Percentiles rank a stretch among this genome's conserved stretches.
phyloP scores from a whole-genome alignment of 306 rosid genomes.

The Glycyrrhiza uralensis region DNA sequence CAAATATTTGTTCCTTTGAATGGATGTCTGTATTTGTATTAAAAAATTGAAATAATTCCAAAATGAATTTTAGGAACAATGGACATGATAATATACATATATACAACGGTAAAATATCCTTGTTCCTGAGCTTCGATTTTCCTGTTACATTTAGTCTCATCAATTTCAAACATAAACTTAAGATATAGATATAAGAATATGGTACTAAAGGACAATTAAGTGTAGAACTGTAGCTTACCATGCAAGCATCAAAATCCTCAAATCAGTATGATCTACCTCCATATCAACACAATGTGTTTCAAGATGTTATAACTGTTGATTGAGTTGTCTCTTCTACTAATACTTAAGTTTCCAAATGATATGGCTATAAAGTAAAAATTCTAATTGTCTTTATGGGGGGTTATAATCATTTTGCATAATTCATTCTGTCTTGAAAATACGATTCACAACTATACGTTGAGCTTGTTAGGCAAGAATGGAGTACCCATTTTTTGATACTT shows the following conservation, averaged over 20 bases:
- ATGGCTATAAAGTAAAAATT: no score
- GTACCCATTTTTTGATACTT: no score
- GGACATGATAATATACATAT: slow-evolving; percentile 16
- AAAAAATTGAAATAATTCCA: background rate
- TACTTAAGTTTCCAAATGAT: no score
- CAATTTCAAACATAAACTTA: slow-evolving; percentile 34
- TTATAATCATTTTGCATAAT: no score
- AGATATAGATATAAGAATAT: slow-evolving; percentile 20
- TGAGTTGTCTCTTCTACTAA: no score
- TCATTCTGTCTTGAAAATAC: no score
- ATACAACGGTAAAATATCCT: slow-evolving; percentile 91
- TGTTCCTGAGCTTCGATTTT: slow-evolving; percentile 94
- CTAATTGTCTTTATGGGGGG: no score
- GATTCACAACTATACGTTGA: no score
- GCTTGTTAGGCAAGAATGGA: no score
- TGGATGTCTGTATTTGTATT: background rate
- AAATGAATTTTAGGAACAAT: slow-evolving; percentile 8
- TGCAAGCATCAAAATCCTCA: slow-evolving; percentile 96
- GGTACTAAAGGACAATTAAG: slow-evolving; percentile 4
- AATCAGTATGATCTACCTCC: slow-evolving; percentile 89
- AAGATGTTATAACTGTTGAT: no score
- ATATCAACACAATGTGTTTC: slow-evolving; percentile 90
- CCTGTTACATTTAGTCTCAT: slow-evolving; percentile 59
- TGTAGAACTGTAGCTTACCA: slow-evolving; percentile 57
- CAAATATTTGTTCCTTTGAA: background rate